A percentile compares a stretch with the other conserved stretches of the same genome.
phyloP scores from a whole-genome alignment of 768 basidiomycete genomes.

The Trichaptum fuscoviolaceum region DNA sequence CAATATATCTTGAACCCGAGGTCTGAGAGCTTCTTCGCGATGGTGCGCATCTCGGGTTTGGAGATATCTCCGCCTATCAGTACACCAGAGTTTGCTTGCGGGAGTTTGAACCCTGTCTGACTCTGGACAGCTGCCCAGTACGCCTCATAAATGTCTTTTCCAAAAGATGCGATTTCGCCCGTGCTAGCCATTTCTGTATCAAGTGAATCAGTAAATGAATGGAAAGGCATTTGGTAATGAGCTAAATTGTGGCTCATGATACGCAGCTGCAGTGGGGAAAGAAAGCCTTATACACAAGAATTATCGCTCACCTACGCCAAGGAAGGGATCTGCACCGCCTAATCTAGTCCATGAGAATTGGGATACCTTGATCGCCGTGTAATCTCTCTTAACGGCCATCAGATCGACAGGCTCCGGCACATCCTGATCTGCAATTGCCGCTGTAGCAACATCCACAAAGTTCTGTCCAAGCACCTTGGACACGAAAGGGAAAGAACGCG shows the following conservation, averaged over 20 bases:
- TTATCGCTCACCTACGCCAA: constrained; percentile 75
- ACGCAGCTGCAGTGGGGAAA: neutral
- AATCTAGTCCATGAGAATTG: constrained; percentile 98
- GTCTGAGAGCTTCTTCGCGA: constrained; percentile 75
- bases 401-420: constrained; percentile 90
- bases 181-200: constrained; percentile 92
- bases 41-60: constrained; percentile 79
- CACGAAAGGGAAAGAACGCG: constrained; percentile 98
- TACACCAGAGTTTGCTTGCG: constrained; percentile 77
- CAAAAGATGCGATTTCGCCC: constrained; percentile 96
- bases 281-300: neutral
- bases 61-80: constrained; percentile 88
- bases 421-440: constrained; percentile 77
- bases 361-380: constrained; percentile 94
- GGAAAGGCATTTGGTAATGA: neutral
- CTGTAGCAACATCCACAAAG: constrained; percentile 91
- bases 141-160: constrained; percentile 89
- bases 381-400: constrained; percentile 85
- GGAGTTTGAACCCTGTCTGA: constrained; percentile 93
- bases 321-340: constrained; percentile 93
- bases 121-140: constrained; percentile 94
- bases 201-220: constrained; percentile 4
- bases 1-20: constrained; percentile 96
- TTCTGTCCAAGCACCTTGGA: constrained; percentile 97
- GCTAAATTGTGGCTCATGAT: neutral